These are phyloP conservation scores for Termitomyces sp. DNA, from an alignment of 768 basidiomycete species.

Conservation along the genomic window DNA sequence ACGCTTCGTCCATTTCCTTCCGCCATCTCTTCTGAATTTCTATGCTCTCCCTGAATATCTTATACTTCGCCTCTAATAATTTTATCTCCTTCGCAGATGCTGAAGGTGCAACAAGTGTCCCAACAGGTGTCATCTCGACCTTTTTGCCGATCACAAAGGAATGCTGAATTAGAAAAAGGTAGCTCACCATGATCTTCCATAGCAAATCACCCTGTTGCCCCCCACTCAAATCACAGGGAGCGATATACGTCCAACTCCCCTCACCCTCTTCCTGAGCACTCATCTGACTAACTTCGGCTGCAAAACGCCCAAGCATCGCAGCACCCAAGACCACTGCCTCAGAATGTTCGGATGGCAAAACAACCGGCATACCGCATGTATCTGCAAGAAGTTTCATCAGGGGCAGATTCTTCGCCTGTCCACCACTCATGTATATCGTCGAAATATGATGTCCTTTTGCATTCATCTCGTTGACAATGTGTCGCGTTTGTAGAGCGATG, in stretches of 20 bases:
- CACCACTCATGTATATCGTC: constrained; percentile 88
- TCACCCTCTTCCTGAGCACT: constrained; percentile 19
- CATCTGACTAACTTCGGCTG: constrained; percentile 45
- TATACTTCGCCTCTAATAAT: constrained; percentile 87
- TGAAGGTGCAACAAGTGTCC: constrained; percentile 60
- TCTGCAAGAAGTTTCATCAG: constrained; percentile 91
- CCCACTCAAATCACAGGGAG: constrained; percentile 21
- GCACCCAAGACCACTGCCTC: constrained; percentile 89
- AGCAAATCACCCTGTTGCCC: constrained; percentile 56
- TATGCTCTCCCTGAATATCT: constrained; percentile 84
- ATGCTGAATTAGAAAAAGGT: neutral
- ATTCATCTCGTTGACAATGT: constrained; percentile 92
- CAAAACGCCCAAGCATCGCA: constrained; percentile 90
- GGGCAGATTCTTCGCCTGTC: constrained; percentile 84
- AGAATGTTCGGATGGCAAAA: constrained; percentile 70
- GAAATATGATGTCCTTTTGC: constrained; percentile 72
- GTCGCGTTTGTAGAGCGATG: constrained; percentile 90
- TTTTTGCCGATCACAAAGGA: constrained; percentile 26
- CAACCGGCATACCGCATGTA: constrained; percentile 73
- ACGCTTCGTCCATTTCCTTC: constrained; percentile 63
- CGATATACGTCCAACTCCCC: constrained; percentile 5
- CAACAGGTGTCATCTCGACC: constrained; percentile 91
- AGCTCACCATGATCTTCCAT: constrained; percentile 87
- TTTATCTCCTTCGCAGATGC: constrained; percentile 60
- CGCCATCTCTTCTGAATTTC: constrained; percentile 89